phyloP scores from a whole-genome alignment of 73 alveolate genomes.

The Paramecium bursaria region DNA sequence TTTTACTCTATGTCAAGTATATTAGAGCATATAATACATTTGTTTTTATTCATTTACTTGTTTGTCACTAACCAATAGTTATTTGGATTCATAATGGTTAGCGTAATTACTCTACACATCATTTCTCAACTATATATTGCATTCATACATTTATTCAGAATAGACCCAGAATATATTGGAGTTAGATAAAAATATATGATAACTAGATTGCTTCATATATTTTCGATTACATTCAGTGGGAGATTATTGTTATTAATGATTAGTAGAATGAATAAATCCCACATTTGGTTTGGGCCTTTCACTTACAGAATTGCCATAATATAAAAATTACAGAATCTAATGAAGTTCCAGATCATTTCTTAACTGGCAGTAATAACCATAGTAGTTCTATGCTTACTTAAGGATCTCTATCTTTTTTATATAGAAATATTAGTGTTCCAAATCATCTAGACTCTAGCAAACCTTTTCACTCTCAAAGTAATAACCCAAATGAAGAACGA shows the following conservation, averaged over 20 bases:
- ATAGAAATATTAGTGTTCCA: slow-evolving; percentile 19
- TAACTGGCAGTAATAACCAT: neutral
- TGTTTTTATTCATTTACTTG: slow-evolving; percentile 9
- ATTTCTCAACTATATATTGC: slow-evolving; percentile 17
- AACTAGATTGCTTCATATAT: neutral
- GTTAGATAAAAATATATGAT: slow-evolving; percentile 9
- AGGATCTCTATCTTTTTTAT: neutral
- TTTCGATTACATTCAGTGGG: slow-evolving; percentile 49
- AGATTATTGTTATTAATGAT: slow-evolving; percentile 24
- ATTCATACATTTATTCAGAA: slow-evolving; percentile 35
- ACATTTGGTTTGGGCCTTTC: slow-evolving; percentile 53
- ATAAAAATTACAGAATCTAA: neutral
- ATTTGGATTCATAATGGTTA: slow-evolving; percentile 35
- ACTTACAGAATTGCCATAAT: slow-evolving; percentile 16
- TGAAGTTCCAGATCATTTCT: slow-evolving; percentile 11
- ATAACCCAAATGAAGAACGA: neutral
- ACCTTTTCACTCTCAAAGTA: neutral
- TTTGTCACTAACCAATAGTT: neutral
- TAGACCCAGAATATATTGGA: slow-evolving; percentile 62
- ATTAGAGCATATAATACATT: slow-evolving; percentile 25
- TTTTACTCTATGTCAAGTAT: slow-evolving; percentile 31
- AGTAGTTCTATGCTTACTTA: neutral
- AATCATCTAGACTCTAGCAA: neutral
- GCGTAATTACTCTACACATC: slow-evolving; percentile 9
- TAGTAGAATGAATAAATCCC: slow-evolving; percentile 15